Evolutionary conservation across 1,284 basidiomycete genomes (phyloP), one percentile per base, ranked within the genome.

Genomic region (Apiotrichum porosum): DNA sequence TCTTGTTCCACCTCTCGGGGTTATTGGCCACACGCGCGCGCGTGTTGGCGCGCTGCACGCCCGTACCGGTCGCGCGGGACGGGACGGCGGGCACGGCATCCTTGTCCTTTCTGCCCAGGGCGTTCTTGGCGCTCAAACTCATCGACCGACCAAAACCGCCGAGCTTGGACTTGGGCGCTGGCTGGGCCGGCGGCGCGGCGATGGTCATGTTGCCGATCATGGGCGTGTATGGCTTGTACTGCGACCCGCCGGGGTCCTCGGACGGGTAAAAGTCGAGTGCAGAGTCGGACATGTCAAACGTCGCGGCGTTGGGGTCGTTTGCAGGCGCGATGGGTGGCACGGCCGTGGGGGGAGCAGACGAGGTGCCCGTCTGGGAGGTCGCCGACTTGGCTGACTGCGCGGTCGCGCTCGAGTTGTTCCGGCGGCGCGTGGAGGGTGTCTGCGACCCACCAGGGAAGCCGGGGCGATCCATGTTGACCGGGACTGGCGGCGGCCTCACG

Each of bases 1-100:
- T 57, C 42, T 58, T 52, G 49, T 71, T 65, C 69, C 69, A 71
- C 49, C 51, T 58, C 19, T 62, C 65, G 5, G 69, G 69, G 40
- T 61, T 58, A 49, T 68, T 67, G 35, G 61, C 39, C 2, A 49
- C 26, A 6, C 26, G 26, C 26, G 26, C 12, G 8, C 12, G 26
- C 26, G 26, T 21, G 15, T 34, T 37, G 14, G 17, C 32, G 9
- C 36, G 35, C 24, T 33, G 14, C 28, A 26, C 23, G n/a, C n/a
- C n/a, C n/a, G n/a, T n/a, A n/a, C n/a, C n/a, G 2, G 26, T 28
- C 41, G 26, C 21, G 9, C 22, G 31, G n/a, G n/a, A n/a, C 18
- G 36, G 17, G 22, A 24, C 44, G 33, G 44, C 21, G 42, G 43
- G 5, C 19, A 24, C 23, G 39, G 53, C 59, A 15, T 54, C 52